Conservation (phyloP, 2,329 filamentous ascomycete genomes). For the Pyricularia pennisetigena region DNA sequence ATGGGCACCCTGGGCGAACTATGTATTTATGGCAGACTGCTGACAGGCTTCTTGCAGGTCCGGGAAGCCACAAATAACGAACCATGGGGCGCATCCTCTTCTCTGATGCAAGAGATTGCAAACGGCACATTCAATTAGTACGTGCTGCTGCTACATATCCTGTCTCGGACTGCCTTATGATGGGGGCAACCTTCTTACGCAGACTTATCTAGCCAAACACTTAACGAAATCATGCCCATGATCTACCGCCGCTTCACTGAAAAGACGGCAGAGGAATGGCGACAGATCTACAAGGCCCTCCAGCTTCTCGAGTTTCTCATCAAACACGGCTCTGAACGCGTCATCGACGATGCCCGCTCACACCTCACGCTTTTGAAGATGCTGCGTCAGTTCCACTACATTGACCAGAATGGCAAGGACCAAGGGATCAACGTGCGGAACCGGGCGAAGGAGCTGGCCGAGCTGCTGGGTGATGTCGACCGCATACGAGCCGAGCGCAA, state of each 20-base stretch:
- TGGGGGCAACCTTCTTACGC: not conserved
- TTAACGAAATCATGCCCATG: conserved; percentile 99
- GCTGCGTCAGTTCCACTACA: conserved; percentile 96
- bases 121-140: conserved; percentile 98
- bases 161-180: not conserved
- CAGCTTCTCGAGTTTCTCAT: conserved; percentile 91
- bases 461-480: conserved; percentile 88
- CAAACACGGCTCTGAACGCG: conserved; percentile 95
- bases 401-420: conserved; percentile 93
- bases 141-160: conserved; percentile 22
- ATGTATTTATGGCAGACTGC: conserved; percentile 5
- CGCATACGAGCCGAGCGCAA: conserved; percentile 74
- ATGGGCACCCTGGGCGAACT: not conserved
- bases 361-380: conserved; percentile 95
- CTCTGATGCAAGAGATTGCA: conserved; percentile 94
- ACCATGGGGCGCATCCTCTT: conserved; percentile 82
- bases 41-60: conserved; percentile 43
- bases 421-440: conserved; percentile 97
- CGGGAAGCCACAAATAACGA: conserved; percentile 99
- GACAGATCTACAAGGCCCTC: conserved; percentile 97
- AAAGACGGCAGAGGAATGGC: conserved; percentile 96
- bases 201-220: conserved; percentile 57
- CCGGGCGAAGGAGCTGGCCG: conserved; percentile 87
- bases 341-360: conserved; percentile 92
- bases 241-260: conserved; percentile 99